Evolutionary conservation across 768 basidiomycete species (phyloP), one percentile per base, ranked within the genome.

Genomic region (Podaxis mareebaensis): DNA sequence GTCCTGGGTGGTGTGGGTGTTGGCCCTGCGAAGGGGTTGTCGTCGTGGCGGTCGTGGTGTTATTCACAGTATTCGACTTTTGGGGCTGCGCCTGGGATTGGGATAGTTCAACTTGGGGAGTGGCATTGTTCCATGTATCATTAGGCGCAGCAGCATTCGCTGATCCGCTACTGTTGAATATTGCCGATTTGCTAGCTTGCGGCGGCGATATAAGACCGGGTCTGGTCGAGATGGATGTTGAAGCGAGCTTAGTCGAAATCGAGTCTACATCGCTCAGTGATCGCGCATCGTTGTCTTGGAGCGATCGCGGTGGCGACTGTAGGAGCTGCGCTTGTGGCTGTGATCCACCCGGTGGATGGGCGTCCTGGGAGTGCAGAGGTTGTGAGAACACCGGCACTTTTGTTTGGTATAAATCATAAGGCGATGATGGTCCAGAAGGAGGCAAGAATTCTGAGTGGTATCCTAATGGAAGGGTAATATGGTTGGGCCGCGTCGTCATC

Each of bases 1-100:
- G 86, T 0, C 89, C 90, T 1, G 91, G 91, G 66, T 89, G 90
- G 52, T 86, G 81, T 42, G 74, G 71, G 42, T 68, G 67, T 42
- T 70, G 22, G 53, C 38, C 61, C 15, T 67, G 64, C 36, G 67
- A 60, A 22, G 66, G 44, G 7, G 33, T 63, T 10, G 58, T 42
- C 11, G 60, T 49, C 11, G 60, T 49, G 17, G 60, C 60, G 10
- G 64, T 33, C 33, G 33, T 3, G 33, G 46, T 5, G 40, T 59
- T 22, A 54, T 33, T 33, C 33, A 33, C 33, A 33, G 33, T 33
- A 40, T 57, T 56, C 33, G 55, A 52, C 24, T 56, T 64, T 51
- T 53, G 64, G 1, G 44, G 20, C 53, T 68, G 67, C 51, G 53
- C 65, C 28, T 65, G 60, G 20, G 53, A 20, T 46, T 65, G 59